Conservation (phyloP, 2,329 filamentous ascomycete genomes). For the Coniosporium tulheliwenetii region DNA sequence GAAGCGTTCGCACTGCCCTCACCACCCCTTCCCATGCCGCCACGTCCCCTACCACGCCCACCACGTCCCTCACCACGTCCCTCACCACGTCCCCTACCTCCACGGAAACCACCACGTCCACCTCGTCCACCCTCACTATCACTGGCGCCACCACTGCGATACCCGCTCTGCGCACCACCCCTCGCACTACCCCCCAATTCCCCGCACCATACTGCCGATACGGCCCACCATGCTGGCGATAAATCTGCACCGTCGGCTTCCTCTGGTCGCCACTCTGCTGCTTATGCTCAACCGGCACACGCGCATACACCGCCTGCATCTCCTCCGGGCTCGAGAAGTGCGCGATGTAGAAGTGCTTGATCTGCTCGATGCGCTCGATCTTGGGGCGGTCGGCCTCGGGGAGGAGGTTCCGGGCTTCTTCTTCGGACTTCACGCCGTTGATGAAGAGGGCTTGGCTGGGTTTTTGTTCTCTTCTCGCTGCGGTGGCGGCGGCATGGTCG, state of each 20-base stretch:
- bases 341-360: conserved; percentile 68
- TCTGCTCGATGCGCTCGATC: conserved; percentile 53
- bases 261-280: conserved; percentile 53
- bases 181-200: conserved; percentile 49
- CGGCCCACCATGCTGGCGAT: conserved; percentile 48
- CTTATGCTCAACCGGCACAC: conserved; percentile 62
- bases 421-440: conserved; percentile 68
- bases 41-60: conserved; percentile 9
- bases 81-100: conserved; percentile 34
- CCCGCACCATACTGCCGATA: conserved; percentile 32
- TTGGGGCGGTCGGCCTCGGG: conserved; percentile 69
- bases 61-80: conserved; percentile 22
- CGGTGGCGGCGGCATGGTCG: background rate
- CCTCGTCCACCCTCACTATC: conserved; percentile 56
- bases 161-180: conserved; percentile 53
- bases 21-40: too few relatives aligned
- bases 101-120: conserved; percentile 28
- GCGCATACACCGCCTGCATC: conserved; percentile 62
- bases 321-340: conserved; percentile 70
- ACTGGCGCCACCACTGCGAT: conserved; percentile 71
- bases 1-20: too few relatives aligned
- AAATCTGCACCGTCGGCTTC: conserved; percentile 71
- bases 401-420: conserved; percentile 71
- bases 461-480: conserved; percentile 29
- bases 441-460: conserved; percentile 78